Evolutionary conservation across 2,329 filamentous ascomycete genomes (phyloP), one percentile per base, ranked within the genome.

Genomic region (Diplodia intermedia): DNA sequence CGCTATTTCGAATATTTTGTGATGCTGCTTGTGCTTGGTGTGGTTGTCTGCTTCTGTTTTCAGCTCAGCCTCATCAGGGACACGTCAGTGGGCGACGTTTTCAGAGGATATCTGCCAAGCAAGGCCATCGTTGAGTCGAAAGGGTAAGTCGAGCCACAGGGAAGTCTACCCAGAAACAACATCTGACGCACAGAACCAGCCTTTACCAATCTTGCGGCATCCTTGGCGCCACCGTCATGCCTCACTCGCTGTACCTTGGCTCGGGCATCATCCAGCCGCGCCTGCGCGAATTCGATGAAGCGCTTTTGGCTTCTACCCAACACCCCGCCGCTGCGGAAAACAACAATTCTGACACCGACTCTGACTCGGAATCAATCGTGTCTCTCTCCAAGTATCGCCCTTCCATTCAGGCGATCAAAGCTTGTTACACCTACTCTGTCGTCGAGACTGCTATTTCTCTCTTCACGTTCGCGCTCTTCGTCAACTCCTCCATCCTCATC

Each of bases 401-500:
- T 0, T 92, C 90, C 0, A 82, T 91, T 1, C 79, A 84, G 6
- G 91, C 92, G n/a, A 92, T 95, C 71, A 85, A 85, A 18, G 86
- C 88, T 73, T 93, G 89, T 70, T 85, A 94, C 74, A 90, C 88
- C 69, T 91, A 91, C 76, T 91, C 90, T 3, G 88, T 91, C 68
- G 80, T 86, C 23, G 92, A 95, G 75, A 81, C 94, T 11, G 82
- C 86, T 7, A 75, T 93, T 15, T 91, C 90, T 0, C 88, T 95
- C 43, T 92, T 93, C 76, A 92, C 91, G 0, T 94, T 94, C 76
- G 92, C 92, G 0, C 85, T 95, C 3, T 95, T 95, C 74, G 90
- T 94, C 74, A 95, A 95, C 81, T 91, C 88, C 66, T 86, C 91
- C 43, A 94, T 95, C 73, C 84, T 95, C 15, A 93, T 95, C 72